Evolutionary conservation across 495 filamentous ascomycete genomes (phyloP), one percentile per base, ranked within the genome.

Genomic region (Penicillium odoratum): DNA sequence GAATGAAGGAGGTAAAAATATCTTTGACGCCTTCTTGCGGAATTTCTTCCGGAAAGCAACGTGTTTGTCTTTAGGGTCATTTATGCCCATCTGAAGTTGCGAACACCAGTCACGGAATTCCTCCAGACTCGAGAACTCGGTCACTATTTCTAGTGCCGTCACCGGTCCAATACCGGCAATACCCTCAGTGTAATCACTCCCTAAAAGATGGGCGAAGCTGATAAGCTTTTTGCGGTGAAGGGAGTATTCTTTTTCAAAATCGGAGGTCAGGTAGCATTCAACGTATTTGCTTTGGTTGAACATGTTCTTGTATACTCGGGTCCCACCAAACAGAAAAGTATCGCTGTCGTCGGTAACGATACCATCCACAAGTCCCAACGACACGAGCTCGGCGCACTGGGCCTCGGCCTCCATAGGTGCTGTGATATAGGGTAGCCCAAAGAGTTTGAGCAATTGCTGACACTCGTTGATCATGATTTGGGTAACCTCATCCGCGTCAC

Each of bases 321-420:
- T 98, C 31, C 94, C 94, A 42, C 94, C 94, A 66, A 98, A 98
- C 11, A 98, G 83, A 67, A 98, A 98, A n/a, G 86, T 92, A 78
- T 98, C 94, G 11, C 85, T 91, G 68, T 98, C 94, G 65, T 98
- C 94, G 0, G 94, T 98, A n/a, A 98, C 92, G 61, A 98, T 96
- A 9, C 94, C 94, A 67, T 98, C 94, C 25, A 98, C 94, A 4
- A 98, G 81, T 0, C 90, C 88, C 6, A 97, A 77, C 1, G 73
- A 74, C 4, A 98, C 92, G 6, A 98, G 82, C 69, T 96, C 89
- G 25, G 94, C 94, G 67, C 94, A 98, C 66, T 98, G 94, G 9
- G 94, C 94, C 81, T 98, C 94, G 7, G 94, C 94, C 82, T 98
- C 94, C 94, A 97, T 97, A 2, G 94, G 94, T 0, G 94, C 94